A percentile compares a stretch with the other conserved stretches of the same genome.
phyloP scores from a whole-genome alignment of 768 basidiomycete genomes.

The Boletus sp. region DNA sequence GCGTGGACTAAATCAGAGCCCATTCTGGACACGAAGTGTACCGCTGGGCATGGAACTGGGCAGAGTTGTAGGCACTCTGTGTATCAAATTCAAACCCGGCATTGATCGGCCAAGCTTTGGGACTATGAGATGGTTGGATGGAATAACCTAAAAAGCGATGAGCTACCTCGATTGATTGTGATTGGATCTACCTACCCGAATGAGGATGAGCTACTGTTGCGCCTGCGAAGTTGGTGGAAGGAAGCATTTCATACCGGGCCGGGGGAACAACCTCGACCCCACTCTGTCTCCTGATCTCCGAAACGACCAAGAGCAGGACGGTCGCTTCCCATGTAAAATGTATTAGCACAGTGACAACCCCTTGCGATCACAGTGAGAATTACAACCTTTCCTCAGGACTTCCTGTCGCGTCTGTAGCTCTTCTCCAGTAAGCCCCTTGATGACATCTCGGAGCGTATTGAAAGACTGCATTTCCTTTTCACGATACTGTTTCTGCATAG shows the following conservation, averaged over 20 bases:
- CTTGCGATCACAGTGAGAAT: background rate
- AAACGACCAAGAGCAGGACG: background rate
- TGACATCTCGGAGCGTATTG: conserved; percentile 7
- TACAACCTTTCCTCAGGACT: conserved; percentile 20
- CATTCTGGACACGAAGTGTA: background rate
- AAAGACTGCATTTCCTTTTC: conserved; percentile 20
- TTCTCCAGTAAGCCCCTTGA: conserved; percentile 18
- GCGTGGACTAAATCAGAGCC: background rate
- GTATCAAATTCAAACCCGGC: background rate
- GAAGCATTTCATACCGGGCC: background rate
- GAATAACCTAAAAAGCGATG: conserved; percentile 1
- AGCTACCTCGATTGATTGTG: background rate
- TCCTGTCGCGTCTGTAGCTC: conserved; percentile 20
- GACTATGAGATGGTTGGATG: background rate
- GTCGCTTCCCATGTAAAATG: conserved; percentile 1
- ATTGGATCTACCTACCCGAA: background rate
- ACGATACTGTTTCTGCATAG: conserved; percentile 20
- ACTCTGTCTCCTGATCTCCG: background rate
- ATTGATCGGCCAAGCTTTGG: background rate
- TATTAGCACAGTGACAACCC: conserved; percentile 3
- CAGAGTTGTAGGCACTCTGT: background rate
- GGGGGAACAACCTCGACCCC: background rate
- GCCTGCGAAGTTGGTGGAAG: background rate
- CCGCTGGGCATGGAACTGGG: background rate
- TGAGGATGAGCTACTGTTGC: background rate